Conservation (phyloP, 345 rosid species). For the Isatis tinctoria region DNA sequence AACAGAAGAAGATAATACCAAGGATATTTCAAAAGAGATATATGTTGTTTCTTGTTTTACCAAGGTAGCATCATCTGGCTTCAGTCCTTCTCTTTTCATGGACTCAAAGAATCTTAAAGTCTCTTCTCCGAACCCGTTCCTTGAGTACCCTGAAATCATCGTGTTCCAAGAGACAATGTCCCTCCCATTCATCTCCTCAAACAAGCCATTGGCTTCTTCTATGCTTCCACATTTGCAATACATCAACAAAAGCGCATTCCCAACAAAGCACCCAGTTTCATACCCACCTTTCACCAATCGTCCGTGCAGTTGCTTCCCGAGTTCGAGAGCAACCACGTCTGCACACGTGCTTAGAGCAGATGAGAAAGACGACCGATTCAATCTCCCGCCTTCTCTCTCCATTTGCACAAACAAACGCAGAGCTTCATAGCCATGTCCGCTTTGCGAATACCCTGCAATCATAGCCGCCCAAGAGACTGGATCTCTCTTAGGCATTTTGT, state of each 20-base stretch:
- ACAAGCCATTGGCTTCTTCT: slow-evolving; percentile 53
- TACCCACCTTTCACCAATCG: slow-evolving; percentile 61
- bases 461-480: slow-evolving; percentile 73
- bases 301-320: slow-evolving; percentile 67
- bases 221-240: slow-evolving; percentile 72
- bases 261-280: slow-evolving; percentile 56
- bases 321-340: slow-evolving; percentile 55
- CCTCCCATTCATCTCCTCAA: slow-evolving; percentile 52
- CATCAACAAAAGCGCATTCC: slow-evolving; percentile 69
- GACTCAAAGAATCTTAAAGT: slow-evolving; percentile 53
- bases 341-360: slow-evolving; percentile 63
- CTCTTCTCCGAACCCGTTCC: slow-evolving; percentile 60
- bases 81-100: slow-evolving; percentile 49
- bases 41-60: slow-evolving; percentile 22
- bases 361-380: slow-evolving; percentile 58
- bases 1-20: neutral
- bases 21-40: neutral
- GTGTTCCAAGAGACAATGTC: slow-evolving; percentile 74
- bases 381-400: slow-evolving; percentile 59
- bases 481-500: slow-evolving; percentile 54
- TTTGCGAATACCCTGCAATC: slow-evolving; percentile 65
- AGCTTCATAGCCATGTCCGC: slow-evolving; percentile 52
- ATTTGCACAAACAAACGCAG: slow-evolving; percentile 44
- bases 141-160: slow-evolving; percentile 62
- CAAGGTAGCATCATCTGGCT: slow-evolving; percentile 62